Evolutionary conservation across 768 basidiomycete species (phyloP), one percentile per base, ranked within the genome.

Genomic region (Termitomyces bulborhizus): DNA sequence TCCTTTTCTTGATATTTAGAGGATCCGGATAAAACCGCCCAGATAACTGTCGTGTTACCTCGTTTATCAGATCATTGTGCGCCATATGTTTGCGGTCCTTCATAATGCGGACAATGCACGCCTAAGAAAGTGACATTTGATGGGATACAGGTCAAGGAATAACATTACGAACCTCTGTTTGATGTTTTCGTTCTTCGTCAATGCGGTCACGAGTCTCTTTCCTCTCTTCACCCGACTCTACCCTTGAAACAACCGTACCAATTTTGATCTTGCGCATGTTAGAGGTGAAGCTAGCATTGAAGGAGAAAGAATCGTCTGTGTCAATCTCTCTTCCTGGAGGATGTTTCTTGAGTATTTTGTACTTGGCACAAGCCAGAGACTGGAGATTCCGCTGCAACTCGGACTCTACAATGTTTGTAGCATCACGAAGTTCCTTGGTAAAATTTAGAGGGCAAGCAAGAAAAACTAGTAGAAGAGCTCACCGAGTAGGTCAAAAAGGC

Each of bases 21-120:
- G 94, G 89, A 59, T 91, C 86, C 0, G 96, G 96, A 47, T 81
- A 81, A 77, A 98, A 99, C 4, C 96, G 84, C 55, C 76, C 76
- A 18, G 89, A 76, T 3, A 99, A 71, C 62, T 98, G 96, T 21
- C 84, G 82, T 44, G 91, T 92, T 34, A 93, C 93, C 69, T 98
- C 95, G 62, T 86, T 88, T 57, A 98, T 77, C 13, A 99, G 80
- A 54, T 94, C 92, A 56, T 84, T 91, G 64, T 98, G 93, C 6
- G 77, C 72, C 84, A 98, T 86, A 52, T 82, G 80, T 67, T 98
- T 98, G 53, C 94, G 76, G 66, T 93, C 87, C 72, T 98, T 98
- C 96, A 99, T 98, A 29, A 98, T 85, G 32, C 97, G 86, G 26
- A 99, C 97, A 59, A 98, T 88, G 65, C 93, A 98, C 1, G 97